These are phyloP conservation scores for Glonium stellatum DNA, from an alignment of 495 filamentous ascomycete genomes.

Conservation along the genomic window DNA sequence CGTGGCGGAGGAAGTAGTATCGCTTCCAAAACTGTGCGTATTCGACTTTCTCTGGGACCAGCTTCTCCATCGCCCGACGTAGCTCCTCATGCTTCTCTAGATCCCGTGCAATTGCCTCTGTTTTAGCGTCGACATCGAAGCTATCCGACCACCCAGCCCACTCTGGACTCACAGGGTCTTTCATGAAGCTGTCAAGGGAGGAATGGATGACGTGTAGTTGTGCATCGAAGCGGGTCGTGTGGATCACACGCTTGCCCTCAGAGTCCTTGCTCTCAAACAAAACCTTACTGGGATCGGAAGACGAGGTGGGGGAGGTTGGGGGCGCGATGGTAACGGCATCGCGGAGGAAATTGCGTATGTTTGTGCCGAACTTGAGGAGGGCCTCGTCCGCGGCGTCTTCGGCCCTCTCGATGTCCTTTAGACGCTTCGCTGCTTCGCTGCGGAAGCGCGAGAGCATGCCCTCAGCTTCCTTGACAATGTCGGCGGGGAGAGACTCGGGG, in stretches of 20 bases:
- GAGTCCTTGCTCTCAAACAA: slow-evolving; percentile 89
- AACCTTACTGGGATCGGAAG: slow-evolving; percentile 36
- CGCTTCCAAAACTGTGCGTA: slow-evolving; percentile 89
- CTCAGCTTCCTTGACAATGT: slow-evolving; percentile 55
- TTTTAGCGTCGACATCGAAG: slow-evolving; percentile 79
- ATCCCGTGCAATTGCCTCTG: slow-evolving; percentile 73
- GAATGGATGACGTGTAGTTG: slow-evolving; percentile 94
- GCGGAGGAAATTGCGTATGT: slow-evolving; percentile 80
- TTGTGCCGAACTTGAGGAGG: slow-evolving; percentile 83
- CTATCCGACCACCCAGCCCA: slow-evolving; percentile 66
- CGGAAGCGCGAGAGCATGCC: slow-evolving; percentile 77
- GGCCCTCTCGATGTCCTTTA: slow-evolving; percentile 87
- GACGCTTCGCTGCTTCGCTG: slow-evolving; percentile 69
- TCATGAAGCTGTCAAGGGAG: slow-evolving; percentile 72
- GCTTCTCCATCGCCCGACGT: slow-evolving; percentile 84
- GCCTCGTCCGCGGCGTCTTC: slow-evolving; percentile 98
- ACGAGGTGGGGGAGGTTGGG: slow-evolving; percentile 41
- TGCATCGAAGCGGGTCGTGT: slow-evolving; percentile 89
- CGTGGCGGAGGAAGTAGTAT: slow-evolving; percentile 91
- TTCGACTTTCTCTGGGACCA: slow-evolving; percentile 82
- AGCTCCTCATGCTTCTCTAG: slow-evolving; percentile 85
- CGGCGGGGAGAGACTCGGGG: slow-evolving; percentile 45
- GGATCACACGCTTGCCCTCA: slow-evolving; percentile 82
- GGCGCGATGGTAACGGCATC: slow-evolving; percentile 88
- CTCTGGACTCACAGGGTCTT: slow-evolving; percentile 68